A percentile compares a stretch with the other conserved stretches of the same genome.
Evolutionary conservation across 208 protist genomes (phyloP).

Genomic region (Crithidia sp.): DNA sequence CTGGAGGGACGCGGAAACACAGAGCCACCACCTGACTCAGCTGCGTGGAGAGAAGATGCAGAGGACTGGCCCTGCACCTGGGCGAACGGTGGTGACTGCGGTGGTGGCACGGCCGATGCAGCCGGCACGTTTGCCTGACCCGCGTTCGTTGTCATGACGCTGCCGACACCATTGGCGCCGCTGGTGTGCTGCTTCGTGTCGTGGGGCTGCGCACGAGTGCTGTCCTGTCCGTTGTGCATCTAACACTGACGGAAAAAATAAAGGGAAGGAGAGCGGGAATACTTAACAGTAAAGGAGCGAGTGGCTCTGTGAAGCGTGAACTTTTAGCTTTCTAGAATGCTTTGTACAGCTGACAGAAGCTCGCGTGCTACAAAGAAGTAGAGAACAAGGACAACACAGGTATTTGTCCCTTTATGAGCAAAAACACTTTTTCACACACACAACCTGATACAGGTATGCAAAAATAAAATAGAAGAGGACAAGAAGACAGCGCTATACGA

Average conservation of each 20-base stretch:
- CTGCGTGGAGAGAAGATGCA: neutral
- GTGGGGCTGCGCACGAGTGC: conserved; percentile 13
- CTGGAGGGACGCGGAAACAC: neutral
- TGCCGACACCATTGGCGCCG: neutral
- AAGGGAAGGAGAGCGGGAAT: conserved; percentile 10
- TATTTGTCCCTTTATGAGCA: no score
- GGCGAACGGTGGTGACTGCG: neutral
- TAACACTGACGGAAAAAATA: conserved; percentile 4
- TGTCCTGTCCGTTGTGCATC: conserved; percentile 8
- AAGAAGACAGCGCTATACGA: no score
- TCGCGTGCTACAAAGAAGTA: neutral
- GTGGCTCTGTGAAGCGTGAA: no score
- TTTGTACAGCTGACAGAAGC: no score
- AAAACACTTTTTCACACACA: no score
- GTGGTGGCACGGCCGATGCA: no score
- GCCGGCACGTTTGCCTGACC: neutral
- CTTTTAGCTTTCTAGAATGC: neutral
- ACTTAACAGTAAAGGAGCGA: neutral
- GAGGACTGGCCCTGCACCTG: neutral
- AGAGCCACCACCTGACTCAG: neutral
- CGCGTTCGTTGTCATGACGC: conserved; percentile 5
- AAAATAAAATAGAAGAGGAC: neutral
- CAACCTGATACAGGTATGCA: no score
- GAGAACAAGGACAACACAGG: neutral
- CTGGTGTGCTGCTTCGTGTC: neutral